A percentile compares a stretch with the other conserved stretches of the same genome.
phyloP scores from a whole-genome alignment of 768 basidiomycete genomes.

The Leccinum barrowsii region DNA sequence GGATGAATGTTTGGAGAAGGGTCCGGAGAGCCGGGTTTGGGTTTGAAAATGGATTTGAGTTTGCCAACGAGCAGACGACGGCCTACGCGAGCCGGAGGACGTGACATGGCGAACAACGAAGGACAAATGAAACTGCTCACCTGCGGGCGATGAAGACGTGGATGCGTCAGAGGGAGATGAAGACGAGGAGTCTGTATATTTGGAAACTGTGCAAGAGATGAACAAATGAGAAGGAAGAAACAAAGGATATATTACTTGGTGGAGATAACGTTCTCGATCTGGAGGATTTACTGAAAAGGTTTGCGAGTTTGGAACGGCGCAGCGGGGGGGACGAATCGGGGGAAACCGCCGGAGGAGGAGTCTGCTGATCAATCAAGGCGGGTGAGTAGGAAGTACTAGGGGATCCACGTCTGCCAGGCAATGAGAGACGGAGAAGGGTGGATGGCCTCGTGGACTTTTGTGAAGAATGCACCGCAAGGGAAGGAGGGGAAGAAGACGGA shows the following conservation, averaged over 20 bases:
- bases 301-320: slow-evolving; percentile 10
- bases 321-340: neutral
- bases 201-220: slow-evolving; percentile 1
- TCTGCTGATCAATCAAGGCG: neutral
- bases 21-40: slow-evolving; percentile 10
- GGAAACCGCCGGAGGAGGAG: neutral
- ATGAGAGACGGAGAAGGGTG: slow-evolving; percentile 6
- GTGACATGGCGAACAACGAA: neutral
- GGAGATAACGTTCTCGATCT: slow-evolving; percentile 18
- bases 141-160: neutral
- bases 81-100: neutral
- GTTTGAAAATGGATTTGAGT: slow-evolving; percentile 24
- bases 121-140: neutral
- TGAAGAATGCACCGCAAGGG: neutral
- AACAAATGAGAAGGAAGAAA: neutral
- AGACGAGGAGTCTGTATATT: neutral
- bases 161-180: neutral
- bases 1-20: slow-evolving; percentile 3
- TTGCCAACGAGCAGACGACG: slow-evolving; percentile 14
- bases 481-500: neutral
- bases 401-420: slow-evolving; percentile 10
- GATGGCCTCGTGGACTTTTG: neutral
- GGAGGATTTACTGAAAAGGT: slow-evolving; percentile 14
- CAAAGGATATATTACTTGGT: slow-evolving; percentile 6
- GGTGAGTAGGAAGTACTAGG: neutral